These are phyloP conservation scores for Phragmites australis DNA, from an alignment of 176 grass and related monocot species.

Conservation along the genomic window DNA sequence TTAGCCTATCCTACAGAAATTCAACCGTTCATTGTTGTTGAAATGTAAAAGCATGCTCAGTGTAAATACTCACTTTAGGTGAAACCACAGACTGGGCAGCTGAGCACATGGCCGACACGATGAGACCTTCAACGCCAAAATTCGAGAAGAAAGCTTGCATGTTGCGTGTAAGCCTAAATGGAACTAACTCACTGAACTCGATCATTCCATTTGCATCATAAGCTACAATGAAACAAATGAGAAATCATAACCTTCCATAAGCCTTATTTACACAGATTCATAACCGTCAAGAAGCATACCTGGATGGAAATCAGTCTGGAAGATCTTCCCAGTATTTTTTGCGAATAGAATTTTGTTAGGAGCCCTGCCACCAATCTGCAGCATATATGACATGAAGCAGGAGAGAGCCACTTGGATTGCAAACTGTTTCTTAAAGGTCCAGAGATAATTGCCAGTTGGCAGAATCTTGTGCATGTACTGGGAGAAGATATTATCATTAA, in stretches of 20 bases:
- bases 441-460: slow-evolving; percentile 88
- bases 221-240: slow-evolving; percentile 59
- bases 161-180: slow-evolving; percentile 95
- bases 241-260: not conserved
- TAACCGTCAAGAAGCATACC: slow-evolving; percentile 43
- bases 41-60: slow-evolving; percentile 16
- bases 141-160: slow-evolving; percentile 98
- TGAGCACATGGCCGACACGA: slow-evolving; percentile 94
- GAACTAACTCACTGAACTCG: slow-evolving; percentile 93
- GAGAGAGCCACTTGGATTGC: slow-evolving; percentile 92
- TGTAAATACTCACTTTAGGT: slow-evolving; percentile 68
- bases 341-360: slow-evolving; percentile 99
- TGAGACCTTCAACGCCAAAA: slow-evolving; percentile 95
- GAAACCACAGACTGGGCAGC: slow-evolving; percentile 94
- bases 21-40: not conserved
- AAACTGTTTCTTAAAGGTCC: slow-evolving; percentile 99
- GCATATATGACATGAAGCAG: slow-evolving; percentile 97
- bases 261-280: slow-evolving; percentile 5
- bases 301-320: slow-evolving; percentile 99
- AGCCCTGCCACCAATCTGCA: slow-evolving; percentile 94
- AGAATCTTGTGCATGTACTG: slow-evolving; percentile 99
- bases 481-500: slow-evolving; percentile 95
- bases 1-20: slow-evolving; percentile 11
- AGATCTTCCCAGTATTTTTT: slow-evolving; percentile 98
- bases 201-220: slow-evolving; percentile 98